A percentile compares a stretch with the other conserved stretches of the same genome.
These are phyloP conservation scores for Cenococcum geophilum DNA, from an alignment of 495 filamentous ascomycete species.

Conservation along the genomic window DNA sequence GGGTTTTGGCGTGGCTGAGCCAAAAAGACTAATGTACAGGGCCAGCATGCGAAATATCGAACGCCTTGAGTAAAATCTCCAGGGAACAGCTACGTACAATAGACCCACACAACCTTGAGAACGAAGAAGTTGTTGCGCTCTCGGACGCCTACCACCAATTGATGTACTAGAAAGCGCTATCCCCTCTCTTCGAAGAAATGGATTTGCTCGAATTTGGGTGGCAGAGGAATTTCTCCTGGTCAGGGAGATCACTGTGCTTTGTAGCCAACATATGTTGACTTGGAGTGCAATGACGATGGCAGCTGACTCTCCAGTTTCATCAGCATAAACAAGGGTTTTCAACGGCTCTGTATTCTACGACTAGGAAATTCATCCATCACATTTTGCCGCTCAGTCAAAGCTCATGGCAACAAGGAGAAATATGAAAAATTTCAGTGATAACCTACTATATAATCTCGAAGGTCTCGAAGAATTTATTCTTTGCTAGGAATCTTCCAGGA, in stretches of 20 bases:
- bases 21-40: not conserved
- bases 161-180: not conserved
- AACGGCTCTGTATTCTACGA: not conserved
- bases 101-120: not conserved
- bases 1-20: not conserved
- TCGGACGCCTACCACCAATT: not conserved
- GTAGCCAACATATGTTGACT: not conserved
- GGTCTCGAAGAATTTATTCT: too few relatives aligned
- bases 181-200: not conserved
- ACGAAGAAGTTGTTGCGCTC: not conserved
- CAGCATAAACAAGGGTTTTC: not conserved
- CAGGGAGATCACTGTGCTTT: not conserved
- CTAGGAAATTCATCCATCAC: not conserved
- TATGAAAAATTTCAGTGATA: not conserved
- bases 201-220: not conserved
- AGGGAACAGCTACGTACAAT: not conserved
- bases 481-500: not conserved
- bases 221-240: not conserved
- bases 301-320: not conserved
- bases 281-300: not conserved
- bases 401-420: not conserved
- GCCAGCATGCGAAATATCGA: not conserved
- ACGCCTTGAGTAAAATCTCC: not conserved
- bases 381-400: not conserved
- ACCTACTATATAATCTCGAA: not conserved